Evolutionary conservation across 192 early-diverging fungal species (phyloP).

Genomic region (Kickxella alabastrina): DNA sequence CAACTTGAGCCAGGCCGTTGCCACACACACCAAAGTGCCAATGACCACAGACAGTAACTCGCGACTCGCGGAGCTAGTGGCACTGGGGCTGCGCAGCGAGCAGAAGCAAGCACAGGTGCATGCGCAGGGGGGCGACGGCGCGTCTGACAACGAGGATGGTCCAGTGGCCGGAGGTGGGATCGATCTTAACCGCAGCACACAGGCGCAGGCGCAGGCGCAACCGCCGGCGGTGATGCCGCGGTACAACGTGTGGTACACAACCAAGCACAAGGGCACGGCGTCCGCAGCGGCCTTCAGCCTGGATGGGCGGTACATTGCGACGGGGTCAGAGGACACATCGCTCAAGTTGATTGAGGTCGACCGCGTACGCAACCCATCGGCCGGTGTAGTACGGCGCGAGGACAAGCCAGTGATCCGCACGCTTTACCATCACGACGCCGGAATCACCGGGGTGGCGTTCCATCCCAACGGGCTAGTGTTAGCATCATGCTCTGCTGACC

Average conservation of each 20-base stretch:
- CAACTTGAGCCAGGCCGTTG: neutral
- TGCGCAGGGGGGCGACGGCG: too few relatives aligned
- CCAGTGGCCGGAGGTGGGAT: too few relatives aligned
- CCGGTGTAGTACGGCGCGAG: constrained; percentile 57
- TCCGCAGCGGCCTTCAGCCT: constrained; percentile 62
- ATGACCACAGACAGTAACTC: neutral
- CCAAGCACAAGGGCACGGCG: constrained; percentile 70
- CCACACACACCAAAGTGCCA: neutral
- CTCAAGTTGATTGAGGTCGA: constrained; percentile 87
- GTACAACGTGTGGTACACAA: constrained; percentile 66
- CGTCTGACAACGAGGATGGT: too few relatives aligned
- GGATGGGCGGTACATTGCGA: constrained; percentile 79
- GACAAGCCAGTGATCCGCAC: constrained; percentile 88
- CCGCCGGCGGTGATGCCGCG: constrained; percentile 40
- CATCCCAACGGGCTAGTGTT: constrained; percentile 91
- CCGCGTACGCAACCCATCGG: constrained; percentile 61
- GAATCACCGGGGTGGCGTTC: constrained; percentile 81
- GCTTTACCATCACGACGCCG: constrained; percentile 79
- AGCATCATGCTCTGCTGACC: constrained; percentile 82
- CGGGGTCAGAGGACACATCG: constrained; percentile 83
- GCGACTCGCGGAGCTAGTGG: neutral
- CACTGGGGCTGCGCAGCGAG: neutral
- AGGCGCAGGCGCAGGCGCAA: too few relatives aligned
- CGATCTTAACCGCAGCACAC: too few relatives aligned
- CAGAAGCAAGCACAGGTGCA: neutral